Evolutionary conservation across 2,329 filamentous ascomycete species (phyloP).

Genomic region (Alternaria brassicicola): DNA sequence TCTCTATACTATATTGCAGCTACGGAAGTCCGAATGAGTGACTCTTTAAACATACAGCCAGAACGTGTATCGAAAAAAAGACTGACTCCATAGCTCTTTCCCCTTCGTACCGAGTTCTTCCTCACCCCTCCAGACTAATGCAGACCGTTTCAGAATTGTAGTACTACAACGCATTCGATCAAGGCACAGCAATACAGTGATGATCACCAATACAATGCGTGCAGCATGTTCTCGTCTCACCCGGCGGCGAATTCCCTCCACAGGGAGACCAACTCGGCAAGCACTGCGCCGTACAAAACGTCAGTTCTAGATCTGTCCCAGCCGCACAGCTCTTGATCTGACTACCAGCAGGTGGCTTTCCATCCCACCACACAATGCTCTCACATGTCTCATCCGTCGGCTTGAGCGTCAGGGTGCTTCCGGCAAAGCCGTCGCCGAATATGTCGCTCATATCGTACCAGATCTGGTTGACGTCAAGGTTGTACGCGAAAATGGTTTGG

Average conservation of each 20-base stretch:
- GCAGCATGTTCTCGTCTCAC: slow-evolving; percentile 30
- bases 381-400: slow-evolving; percentile 31
- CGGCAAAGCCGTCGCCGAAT: slow-evolving; percentile 37
- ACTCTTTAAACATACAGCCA: not conserved
- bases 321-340: slow-evolving; percentile 30
- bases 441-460: slow-evolving; percentile 41
- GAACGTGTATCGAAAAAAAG: not conserved
- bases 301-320: slow-evolving; percentile 32
- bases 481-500: slow-evolving; percentile 40
- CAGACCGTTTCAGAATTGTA: too few relatives aligned
- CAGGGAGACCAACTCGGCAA: slow-evolving; percentile 41
- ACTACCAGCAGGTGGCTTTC: slow-evolving; percentile 33
- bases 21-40: not conserved
- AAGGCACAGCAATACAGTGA: slow-evolving; percentile 34
- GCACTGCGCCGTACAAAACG: slow-evolving; percentile 37
- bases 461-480: slow-evolving; percentile 27
- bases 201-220: slow-evolving; percentile 39
- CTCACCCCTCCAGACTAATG: not conserved
- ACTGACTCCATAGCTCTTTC: not conserved
- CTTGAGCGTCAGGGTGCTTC: slow-evolving; percentile 31
- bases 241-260: slow-evolving; percentile 27
- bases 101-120: not conserved
- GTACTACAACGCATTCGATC: not conserved
- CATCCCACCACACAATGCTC: slow-evolving; percentile 31
- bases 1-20: not conserved